Conservation (phyloP, 495 filamentous ascomycete species). For the Penicillium cataractarum region DNA sequence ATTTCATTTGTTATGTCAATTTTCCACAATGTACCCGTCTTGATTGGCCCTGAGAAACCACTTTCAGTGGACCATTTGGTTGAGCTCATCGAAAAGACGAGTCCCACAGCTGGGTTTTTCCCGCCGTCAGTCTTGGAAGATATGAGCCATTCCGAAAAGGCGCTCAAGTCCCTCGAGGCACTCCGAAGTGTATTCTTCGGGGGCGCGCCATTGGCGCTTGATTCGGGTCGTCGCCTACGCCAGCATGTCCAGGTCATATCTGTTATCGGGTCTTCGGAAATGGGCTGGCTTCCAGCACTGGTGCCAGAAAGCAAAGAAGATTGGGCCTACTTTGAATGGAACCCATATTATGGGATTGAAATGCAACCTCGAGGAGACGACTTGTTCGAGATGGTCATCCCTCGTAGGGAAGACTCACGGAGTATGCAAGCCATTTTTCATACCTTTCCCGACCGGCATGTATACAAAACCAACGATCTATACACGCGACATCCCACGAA, state of each 20-base stretch:
- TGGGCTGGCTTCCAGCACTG: slow-evolving; percentile 28
- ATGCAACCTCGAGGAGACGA: slow-evolving; percentile 45
- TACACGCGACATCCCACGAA: slow-evolving; percentile 47
- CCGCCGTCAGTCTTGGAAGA: slow-evolving; percentile 35
- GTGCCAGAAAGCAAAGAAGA: slow-evolving; percentile 40
- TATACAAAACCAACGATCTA: slow-evolving; percentile 61
- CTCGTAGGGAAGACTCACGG: slow-evolving; percentile 12
- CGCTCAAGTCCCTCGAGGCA: slow-evolving; percentile 13
- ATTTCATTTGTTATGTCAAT: slow-evolving; percentile 16
- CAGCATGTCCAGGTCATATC: slow-evolving; percentile 20
- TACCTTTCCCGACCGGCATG: slow-evolving; percentile 54
- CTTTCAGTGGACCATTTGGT: slow-evolving; percentile 29
- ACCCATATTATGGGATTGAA: slow-evolving; percentile 48
- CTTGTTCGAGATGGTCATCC: slow-evolving; percentile 46
- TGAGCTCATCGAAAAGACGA: slow-evolving; percentile 17
- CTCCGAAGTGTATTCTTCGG: slow-evolving; percentile 25
- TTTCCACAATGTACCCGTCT: slow-evolving; percentile 18
- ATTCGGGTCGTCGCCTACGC: slow-evolving; percentile 21
- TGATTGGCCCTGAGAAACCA: slow-evolving; percentile 31
- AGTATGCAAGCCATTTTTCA: slow-evolving; percentile 56
- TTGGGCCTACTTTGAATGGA: slow-evolving; percentile 57
- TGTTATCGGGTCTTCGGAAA: slow-evolving; percentile 25
- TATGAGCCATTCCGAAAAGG: slow-evolving; percentile 29
- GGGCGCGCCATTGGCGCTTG: slow-evolving; percentile 26
- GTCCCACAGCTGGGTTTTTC: slow-evolving; percentile 22